Evolutionary conservation across 345 rosid genomes (phyloP).

Genomic region (Lenwebbia sp.): DNA sequence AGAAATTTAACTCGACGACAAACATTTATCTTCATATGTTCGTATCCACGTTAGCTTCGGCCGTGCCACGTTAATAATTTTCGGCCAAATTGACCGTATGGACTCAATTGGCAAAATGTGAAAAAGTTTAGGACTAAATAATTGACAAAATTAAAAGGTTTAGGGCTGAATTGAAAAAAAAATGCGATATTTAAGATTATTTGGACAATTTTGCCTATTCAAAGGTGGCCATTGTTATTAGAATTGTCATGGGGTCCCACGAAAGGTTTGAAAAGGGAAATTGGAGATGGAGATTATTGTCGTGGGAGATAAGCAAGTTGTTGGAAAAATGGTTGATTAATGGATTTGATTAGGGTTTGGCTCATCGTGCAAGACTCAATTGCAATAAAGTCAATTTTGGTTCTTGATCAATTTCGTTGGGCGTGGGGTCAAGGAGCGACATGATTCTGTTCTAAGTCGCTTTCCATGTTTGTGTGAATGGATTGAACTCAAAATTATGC

Average conservation of each 20-base stretch:
- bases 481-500: neutral
- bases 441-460: neutral
- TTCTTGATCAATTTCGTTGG: neutral
- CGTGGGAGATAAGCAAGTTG: neutral
- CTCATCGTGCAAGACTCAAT: too few relatives aligned
- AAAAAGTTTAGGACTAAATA: too few relatives aligned
- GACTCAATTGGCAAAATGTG: too few relatives aligned
- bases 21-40: too few relatives aligned
- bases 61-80: too few relatives aligned
- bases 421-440: neutral
- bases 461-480: neutral
- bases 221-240: too few relatives aligned
- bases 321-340: neutral
- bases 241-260: neutral
- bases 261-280: neutral
- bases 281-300: neutral
- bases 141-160: too few relatives aligned
- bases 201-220: too few relatives aligned
- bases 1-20: neutral
- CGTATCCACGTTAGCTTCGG: too few relatives aligned
- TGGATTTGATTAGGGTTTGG: neutral
- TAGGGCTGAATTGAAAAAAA: too few relatives aligned
- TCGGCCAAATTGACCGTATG: too few relatives aligned
- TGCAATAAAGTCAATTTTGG: neutral
- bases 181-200: too few relatives aligned